These are phyloP conservation scores for Raddia guianensis DNA, from an alignment of 176 grass and related monocot species.

Conservation along the genomic window DNA sequence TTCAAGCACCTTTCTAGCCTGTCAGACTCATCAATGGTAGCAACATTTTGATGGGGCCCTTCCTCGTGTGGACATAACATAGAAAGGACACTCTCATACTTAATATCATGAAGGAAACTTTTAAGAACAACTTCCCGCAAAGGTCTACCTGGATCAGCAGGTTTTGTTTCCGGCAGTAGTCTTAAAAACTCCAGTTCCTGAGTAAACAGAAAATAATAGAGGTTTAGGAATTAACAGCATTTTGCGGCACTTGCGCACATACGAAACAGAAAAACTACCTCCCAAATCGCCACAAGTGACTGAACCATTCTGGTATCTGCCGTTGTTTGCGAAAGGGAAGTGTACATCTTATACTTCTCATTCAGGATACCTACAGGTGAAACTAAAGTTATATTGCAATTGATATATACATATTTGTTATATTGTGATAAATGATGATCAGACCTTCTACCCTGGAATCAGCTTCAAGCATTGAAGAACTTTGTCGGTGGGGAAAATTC, in stretches of 20 bases:
- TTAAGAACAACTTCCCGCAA: conserved; percentile 53
- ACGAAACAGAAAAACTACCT: conserved; percentile 57
- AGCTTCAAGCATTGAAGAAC: conserved; percentile 88
- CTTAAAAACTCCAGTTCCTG: conserved; percentile 67
- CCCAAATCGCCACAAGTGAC: conserved; percentile 90
- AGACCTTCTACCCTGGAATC: conserved; percentile 81
- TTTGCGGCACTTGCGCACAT: conserved; percentile 33
- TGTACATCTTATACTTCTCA: conserved; percentile 81
- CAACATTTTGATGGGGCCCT: conserved; percentile 46
- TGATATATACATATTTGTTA: conserved; percentile 30
- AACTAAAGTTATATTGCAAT: conserved; percentile 38
- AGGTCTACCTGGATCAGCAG: conserved; percentile 55
- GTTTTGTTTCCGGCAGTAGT: conserved; percentile 57
- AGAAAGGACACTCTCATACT: conserved; percentile 69
- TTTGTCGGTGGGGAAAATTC: conserved; percentile 62
- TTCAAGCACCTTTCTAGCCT: conserved; percentile 65
- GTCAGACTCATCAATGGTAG: conserved; percentile 54
- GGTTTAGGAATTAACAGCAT: conserved; percentile 30
- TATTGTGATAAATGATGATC: conserved; percentile 23
- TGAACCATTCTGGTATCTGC: conserved; percentile 85
- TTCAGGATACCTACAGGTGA: conserved; percentile 78
- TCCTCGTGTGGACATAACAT: conserved; percentile 57
- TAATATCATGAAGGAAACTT: conserved; percentile 63
- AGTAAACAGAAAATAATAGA: conserved; percentile 34
- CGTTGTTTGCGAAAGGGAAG: conserved; percentile 79